A percentile compares a stretch with the other conserved stretches of the same genome.
These are phyloP conservation scores for Miscanthus lutarioriparius DNA, from an alignment of 176 grass and related monocot genomes.

Conservation along the genomic window DNA sequence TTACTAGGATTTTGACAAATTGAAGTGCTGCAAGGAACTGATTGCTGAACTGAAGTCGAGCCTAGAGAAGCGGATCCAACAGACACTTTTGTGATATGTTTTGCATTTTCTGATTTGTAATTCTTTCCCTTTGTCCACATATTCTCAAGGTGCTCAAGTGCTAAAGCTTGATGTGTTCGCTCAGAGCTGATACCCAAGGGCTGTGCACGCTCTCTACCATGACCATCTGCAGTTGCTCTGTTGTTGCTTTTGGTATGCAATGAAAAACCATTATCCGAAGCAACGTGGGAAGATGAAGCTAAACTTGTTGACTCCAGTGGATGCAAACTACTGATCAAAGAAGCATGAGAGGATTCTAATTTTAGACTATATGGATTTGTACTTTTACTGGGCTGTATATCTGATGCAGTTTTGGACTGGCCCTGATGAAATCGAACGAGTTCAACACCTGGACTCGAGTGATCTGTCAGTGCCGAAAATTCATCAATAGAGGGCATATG, in stretches of 20 bases:
- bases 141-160: constrained; percentile 92
- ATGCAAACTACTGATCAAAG: constrained; percentile 29
- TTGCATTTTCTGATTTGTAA: constrained; percentile 68
- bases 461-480: constrained; percentile 68
- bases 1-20: constrained; percentile 3
- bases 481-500: constrained; percentile 69
- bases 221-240: constrained; percentile 33
- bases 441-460: constrained; percentile 82
- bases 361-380: constrained; percentile 40
- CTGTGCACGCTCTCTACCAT: constrained; percentile 43
- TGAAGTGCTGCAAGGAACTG: constrained; percentile 32
- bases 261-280: constrained; percentile 17
- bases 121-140: constrained; percentile 95
- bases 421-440: constrained; percentile 73
- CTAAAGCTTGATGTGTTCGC: constrained; percentile 57
- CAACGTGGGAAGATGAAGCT: constrained; percentile 2
- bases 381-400: constrained; percentile 38
- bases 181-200: constrained; percentile 59
- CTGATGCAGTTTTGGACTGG: constrained; percentile 44
- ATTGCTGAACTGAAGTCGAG: constrained; percentile 30
- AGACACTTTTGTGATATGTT: constrained; percentile 43
- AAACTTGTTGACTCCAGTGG: constrained; percentile 47
- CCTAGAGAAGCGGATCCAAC: constrained; percentile 32
- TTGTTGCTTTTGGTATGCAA: constrained; percentile 44
- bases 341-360: constrained; percentile 16